Evolutionary conservation across 1,284 basidiomycete genomes (phyloP), one percentile per base, ranked within the genome.

Genomic region (Boletellus dicymbophilus): DNA sequence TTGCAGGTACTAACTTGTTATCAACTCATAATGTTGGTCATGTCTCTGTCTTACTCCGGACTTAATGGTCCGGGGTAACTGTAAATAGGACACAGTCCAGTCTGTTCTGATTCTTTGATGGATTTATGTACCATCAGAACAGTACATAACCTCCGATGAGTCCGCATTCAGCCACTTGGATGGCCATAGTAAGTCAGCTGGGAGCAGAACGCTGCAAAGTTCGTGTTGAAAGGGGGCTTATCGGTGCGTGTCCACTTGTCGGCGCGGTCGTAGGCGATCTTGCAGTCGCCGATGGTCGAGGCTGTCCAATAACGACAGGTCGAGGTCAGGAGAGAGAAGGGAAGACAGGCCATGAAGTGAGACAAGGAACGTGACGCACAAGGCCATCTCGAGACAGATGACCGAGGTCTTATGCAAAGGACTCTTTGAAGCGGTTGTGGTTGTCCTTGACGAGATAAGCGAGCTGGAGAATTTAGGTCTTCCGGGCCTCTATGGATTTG

Each of bases 211-310:
- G 77, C 65, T 5, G 71, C 69, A 57, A 71, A 83, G 52, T 76
- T 81, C 37, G 84, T 13, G 21, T 74, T 78, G 62, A 87, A 84
- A 0, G 80, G 62, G 0, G 80, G 73, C 37, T 71, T 77, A 54
- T 91, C 85, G 7, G 88, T 77, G 63, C 84, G 84, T 18, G 85
- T 75, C 92, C 92, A 94, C 61, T 82, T 82, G 26, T 82, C 82
- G 37, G 95, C 78, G 44, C 82, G 79, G 45, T 82, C 75, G 57
- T 92, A 81, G 1, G 86, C 80, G 0, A 78, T 69, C 43, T 84
- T 77, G 42, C 82, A 76, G 58, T 95, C 92, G 37, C 72, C 62
- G 23, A 88, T 65, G 8, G 77, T 73, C 4, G 77, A 61, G 31
- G 67, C 66, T 46, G 72, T 56, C 90, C 87, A 3, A 84, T n/a